Evolutionary conservation across 768 basidiomycete species (phyloP), one percentile per base, ranked within the genome.

Genomic region (Pleurotus sapidus): DNA sequence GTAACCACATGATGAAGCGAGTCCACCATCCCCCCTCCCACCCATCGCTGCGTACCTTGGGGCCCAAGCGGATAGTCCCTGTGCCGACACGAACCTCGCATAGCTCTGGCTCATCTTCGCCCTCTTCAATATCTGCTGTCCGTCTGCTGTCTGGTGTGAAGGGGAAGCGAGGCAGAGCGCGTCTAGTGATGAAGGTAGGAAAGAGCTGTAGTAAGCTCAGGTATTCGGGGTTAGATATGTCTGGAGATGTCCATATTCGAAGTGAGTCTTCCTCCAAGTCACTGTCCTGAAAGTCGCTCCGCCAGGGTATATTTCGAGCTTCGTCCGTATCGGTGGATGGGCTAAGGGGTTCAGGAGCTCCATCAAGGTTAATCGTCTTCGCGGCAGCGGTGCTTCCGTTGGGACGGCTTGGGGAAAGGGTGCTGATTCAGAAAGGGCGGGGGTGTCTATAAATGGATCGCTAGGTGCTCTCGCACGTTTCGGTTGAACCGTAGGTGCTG

Each of bases 1-100:
- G 83, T 82, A 86, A 91, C 93, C 93, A 95, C 46, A 85, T 70
- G 63, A 83, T 73, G 66, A 95, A 84, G 60, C 88, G 77, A 45
- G 83, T 83, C 91, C 91, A 94, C 83, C 86, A 89, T 45, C 83
- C 77, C 18, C 93, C 91, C 65, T 83, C 75, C 84, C 86, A 93
- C 9, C 84, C 87, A 25, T 79, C 77, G 39, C 72, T 70, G 38
- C 93, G 84, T 45, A 71, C 66, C 63, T 80, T 83, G 18, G 77
- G 66, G 56, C 90, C 86, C 25, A 91, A 72, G 87, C 89, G 91
- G 82, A 95, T 88, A 47, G 79, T 75, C 6, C 93, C 93, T n/a
- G 93, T 94, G 17, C 93, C 93, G 67, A 84, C 84, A 27, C 79
- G 81, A 57, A 93, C 79, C 37, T 80, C 80, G 56, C 80, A 81